phyloP scores from a whole-genome alignment of 2,329 filamentous ascomycete species.

The Claviceps pazoutovae region DNA sequence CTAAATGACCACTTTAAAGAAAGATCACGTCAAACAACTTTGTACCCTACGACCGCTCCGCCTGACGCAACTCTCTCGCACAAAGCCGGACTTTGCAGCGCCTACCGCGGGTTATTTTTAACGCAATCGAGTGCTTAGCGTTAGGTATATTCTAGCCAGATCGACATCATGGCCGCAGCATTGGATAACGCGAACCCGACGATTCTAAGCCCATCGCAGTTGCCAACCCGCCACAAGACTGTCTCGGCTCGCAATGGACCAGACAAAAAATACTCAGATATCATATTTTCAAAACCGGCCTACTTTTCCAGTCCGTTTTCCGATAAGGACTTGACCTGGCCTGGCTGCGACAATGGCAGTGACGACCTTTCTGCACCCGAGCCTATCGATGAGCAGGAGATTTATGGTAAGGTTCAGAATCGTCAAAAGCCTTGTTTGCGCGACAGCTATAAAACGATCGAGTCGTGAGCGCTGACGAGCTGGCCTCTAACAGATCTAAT shows the following conservation, averaged over 20 bases:
- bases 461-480: neutral
- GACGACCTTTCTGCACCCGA: conserved; percentile 51
- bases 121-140: neutral
- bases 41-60: too few species aligned
- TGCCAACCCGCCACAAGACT: conserved; percentile 59
- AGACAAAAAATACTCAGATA: conserved; percentile 31
- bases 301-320: conserved; percentile 28
- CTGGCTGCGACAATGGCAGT: conserved; percentile 25
- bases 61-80: too few species aligned
- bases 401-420: conserved; percentile 55
- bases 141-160: neutral
- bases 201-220: conserved; percentile 74
- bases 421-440: neutral
- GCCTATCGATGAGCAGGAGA: conserved; percentile 91
- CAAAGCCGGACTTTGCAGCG: neutral
- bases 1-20: too few species aligned
- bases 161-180: conserved; percentile 13
- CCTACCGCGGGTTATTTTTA: too few species aligned
- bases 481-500: conserved; percentile 56
- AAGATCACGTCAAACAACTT: too few species aligned
- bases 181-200: conserved; percentile 81
- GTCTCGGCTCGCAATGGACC: conserved; percentile 31
- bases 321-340: conserved; percentile 21
- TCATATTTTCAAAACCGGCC: conserved; percentile 32
- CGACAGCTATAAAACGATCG: too few species aligned